Evolutionary conservation across 345 rosid genomes (phyloP).

Genomic region (Citrus medica): DNA sequence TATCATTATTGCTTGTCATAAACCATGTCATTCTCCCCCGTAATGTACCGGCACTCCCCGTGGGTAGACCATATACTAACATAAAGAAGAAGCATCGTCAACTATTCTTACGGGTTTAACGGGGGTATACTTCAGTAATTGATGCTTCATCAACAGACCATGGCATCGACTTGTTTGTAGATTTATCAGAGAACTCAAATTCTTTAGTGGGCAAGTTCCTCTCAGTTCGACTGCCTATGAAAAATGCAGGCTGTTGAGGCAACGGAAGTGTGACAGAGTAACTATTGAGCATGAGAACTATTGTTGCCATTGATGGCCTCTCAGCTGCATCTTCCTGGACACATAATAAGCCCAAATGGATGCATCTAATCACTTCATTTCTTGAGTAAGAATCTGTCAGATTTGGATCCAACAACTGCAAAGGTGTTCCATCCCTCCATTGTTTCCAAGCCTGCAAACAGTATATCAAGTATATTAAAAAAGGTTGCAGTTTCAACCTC

Average conservation of each 20-base stretch:
- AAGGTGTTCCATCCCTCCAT: slow-evolving; percentile 19
- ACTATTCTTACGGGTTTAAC: slow-evolving; percentile 2
- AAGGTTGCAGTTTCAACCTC: not conserved
- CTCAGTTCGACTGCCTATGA: not conserved
- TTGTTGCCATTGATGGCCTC: slow-evolving; percentile 33
- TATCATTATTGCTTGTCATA: not conserved
- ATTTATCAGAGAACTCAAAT: not conserved
- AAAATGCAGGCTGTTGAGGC: slow-evolving; percentile 22
- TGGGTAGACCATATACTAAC: not conserved
- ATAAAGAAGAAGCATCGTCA: not conserved
- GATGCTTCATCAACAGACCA: slow-evolving; percentile 31
- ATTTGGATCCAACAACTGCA: slow-evolving; percentile 19
- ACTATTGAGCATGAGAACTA: slow-evolving; percentile 30
- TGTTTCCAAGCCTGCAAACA: slow-evolving; percentile 28
- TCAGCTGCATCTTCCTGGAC: slow-evolving; percentile 29
- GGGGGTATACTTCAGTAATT: slow-evolving; percentile 37
- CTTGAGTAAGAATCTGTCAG: slow-evolving; percentile 13
- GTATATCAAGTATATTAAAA: not conserved
- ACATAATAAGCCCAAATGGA: slow-evolving; percentile 30
- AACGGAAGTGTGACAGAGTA: slow-evolving; percentile 16
- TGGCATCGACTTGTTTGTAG: slow-evolving; percentile 17
- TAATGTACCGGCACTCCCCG: not conserved
- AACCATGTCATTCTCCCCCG: not conserved
- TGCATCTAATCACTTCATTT: slow-evolving; percentile 27
- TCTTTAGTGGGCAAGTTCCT: not conserved